phyloP scores from a whole-genome alignment of 352 stramenopile species.

The Globisporangium orthogonon region DNA sequence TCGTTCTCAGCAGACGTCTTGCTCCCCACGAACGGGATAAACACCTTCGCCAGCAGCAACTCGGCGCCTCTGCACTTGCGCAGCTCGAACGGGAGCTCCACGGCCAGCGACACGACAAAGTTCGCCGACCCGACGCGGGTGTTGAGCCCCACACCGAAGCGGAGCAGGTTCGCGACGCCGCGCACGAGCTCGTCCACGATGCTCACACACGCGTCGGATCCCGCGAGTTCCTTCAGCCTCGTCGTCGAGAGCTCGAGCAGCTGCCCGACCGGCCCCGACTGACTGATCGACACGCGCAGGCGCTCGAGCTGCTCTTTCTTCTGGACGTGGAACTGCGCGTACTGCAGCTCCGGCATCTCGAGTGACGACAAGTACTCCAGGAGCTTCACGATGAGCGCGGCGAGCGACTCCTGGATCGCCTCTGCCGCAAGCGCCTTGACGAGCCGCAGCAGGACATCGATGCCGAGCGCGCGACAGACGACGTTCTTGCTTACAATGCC shows the following conservation, averaged over 20 bases:
- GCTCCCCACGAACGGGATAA: slow-evolving; percentile 49
- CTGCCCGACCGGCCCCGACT: slow-evolving; percentile 67
- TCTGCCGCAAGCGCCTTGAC: slow-evolving; percentile 52
- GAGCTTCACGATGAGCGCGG: slow-evolving; percentile 51
- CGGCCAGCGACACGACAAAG: slow-evolving; percentile 62
- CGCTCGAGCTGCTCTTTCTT: slow-evolving; percentile 81
- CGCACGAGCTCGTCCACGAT: slow-evolving; percentile 49
- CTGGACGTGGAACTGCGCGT: slow-evolving; percentile 81
- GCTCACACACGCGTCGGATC: slow-evolving; percentile 23
- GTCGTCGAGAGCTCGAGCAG: slow-evolving; percentile 52
- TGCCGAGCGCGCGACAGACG: slow-evolving; percentile 54
- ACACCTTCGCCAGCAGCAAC: slow-evolving; percentile 38
- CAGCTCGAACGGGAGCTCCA: slow-evolving; percentile 65
- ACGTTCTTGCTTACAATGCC: slow-evolving; percentile 70
- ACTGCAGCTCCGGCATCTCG: slow-evolving; percentile 79
- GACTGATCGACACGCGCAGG: slow-evolving; percentile 69
- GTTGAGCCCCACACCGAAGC: slow-evolving; percentile 77
- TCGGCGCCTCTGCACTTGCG: slow-evolving; percentile 59
- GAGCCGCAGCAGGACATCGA: slow-evolving; percentile 67
- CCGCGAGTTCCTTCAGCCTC: slow-evolving; percentile 49
- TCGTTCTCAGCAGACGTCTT: slow-evolving; percentile 67
- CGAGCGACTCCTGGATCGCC: slow-evolving; percentile 50
- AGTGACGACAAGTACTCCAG: slow-evolving; percentile 79
- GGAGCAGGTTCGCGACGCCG: slow-evolving; percentile 47
- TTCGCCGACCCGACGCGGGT: slow-evolving; percentile 74